A percentile compares a stretch with the other conserved stretches of the same genome.
These are phyloP conservation scores for Wickerhamiella occidentalis DNA, from an alignment of 805 yeast species.

Conservation along the genomic window DNA sequence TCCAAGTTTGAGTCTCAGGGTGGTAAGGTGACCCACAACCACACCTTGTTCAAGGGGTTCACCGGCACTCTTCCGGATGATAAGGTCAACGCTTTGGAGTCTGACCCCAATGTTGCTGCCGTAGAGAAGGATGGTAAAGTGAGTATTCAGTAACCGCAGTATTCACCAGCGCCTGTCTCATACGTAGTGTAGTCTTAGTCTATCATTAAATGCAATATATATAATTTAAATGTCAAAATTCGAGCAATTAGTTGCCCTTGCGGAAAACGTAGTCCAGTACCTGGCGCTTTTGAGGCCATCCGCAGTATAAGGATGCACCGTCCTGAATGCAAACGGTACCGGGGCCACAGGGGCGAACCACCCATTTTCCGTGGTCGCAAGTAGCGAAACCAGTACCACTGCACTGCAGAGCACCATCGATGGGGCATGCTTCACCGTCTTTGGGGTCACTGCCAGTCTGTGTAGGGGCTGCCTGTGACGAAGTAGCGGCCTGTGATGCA, in stretches of 20 bases:
- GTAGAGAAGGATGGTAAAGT: conserved; percentile 26
- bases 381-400: conserved; percentile 22
- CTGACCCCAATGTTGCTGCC: conserved; percentile 22
- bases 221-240: not conserved
- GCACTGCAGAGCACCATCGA: conserved; percentile 23
- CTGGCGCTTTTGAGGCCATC: conserved; percentile 18
- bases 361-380: conserved; percentile 24
- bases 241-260: not conserved
- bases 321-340: conserved; percentile 23
- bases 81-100: conserved; percentile 22
- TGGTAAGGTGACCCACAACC: conserved; percentile 25
- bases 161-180: too few species aligned
- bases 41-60: conserved; percentile 29
- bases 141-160: conserved; percentile 17
- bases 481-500: not conserved
- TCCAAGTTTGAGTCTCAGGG: conserved; percentile 21
- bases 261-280: not conserved
- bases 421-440: conserved; percentile 20
- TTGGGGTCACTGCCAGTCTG: conserved; percentile 3
- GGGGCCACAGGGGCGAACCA: conserved; percentile 24
- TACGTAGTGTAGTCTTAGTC: not conserved
- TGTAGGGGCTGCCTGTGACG: not conserved
- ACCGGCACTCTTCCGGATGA: conserved; percentile 26
- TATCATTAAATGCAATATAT: not conserved
- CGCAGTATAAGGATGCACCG: conserved; percentile 22